phyloP scores from a whole-genome alignment of 192 early-diverging fungal species.

The Backusella morwellensis region DNA sequence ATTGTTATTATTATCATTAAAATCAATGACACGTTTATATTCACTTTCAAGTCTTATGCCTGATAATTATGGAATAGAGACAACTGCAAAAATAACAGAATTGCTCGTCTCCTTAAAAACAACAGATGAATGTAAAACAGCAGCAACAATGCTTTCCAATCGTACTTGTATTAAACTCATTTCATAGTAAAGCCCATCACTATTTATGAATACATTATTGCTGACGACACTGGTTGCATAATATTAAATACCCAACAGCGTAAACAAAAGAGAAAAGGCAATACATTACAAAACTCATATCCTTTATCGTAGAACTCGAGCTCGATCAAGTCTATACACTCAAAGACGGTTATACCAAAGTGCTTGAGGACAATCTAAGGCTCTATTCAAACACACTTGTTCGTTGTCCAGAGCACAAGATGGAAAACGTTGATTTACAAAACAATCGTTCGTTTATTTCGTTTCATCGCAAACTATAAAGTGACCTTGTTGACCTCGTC shows the following conservation, averaged over 20 bases:
- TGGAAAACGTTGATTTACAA: background rate
- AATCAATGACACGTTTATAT: background rate
- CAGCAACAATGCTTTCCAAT: background rate
- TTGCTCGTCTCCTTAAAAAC: background rate
- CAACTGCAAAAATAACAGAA: constrained; percentile 14
- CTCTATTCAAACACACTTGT: background rate
- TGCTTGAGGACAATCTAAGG: constrained; percentile 12
- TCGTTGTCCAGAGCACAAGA: background rate
- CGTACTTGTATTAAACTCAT: background rate
- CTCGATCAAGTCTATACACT: background rate
- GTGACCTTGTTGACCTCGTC: constrained; percentile 30
- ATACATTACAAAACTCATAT: background rate
- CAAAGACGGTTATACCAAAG: constrained; percentile 14
- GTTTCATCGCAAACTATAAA: constrained; percentile 3
- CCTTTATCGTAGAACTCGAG: constrained; percentile 1
- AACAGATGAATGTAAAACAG: background rate
- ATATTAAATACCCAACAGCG: constrained; percentile 14
- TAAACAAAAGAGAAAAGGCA: background rate
- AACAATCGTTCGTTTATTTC: constrained; percentile 13
- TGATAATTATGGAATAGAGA: constrained; percentile 8
- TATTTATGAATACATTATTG: constrained; percentile 24
- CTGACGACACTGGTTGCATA: constrained; percentile 20
- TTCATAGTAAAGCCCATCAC: background rate
- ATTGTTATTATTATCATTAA: background rate
- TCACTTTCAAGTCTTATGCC: constrained; percentile 7